Evolutionary conservation across 106 monocot genomes (phyloP).

Genomic region (Dendrobium officinale): DNA sequence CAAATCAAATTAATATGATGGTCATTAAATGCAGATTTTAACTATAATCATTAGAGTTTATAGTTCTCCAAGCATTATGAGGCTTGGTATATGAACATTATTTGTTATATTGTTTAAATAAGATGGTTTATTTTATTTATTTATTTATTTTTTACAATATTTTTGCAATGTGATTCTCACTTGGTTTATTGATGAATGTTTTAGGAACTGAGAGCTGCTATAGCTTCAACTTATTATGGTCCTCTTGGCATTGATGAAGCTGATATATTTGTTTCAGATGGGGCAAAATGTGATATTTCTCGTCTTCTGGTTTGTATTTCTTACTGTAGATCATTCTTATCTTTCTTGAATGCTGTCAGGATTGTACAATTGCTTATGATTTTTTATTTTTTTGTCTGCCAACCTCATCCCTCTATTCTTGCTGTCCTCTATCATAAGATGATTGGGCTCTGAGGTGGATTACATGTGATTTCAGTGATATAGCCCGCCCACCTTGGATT

Average conservation of each 20-base stretch:
- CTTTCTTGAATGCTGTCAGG: not conserved
- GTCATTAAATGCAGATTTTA: not conserved
- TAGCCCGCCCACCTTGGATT: not conserved
- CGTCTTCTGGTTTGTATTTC: slow-evolving; percentile 63
- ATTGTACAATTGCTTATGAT: not conserved
- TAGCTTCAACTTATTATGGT: slow-evolving; percentile 69
- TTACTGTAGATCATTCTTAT: not conserved
- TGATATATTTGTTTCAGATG: slow-evolving; percentile 95
- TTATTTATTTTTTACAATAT: not conserved
- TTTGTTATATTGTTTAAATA: not conserved
- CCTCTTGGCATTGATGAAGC: slow-evolving; percentile 70
- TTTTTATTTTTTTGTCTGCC: not conserved
- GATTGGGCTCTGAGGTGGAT: not conserved
- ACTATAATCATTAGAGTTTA: not conserved
- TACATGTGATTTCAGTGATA: not conserved
- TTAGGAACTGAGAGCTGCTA: slow-evolving; percentile 74
- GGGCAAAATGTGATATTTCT: slow-evolving; percentile 96
- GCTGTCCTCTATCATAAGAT: not conserved
- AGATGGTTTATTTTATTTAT: not conserved
- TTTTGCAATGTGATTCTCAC: not conserved
- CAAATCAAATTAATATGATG: not conserved
- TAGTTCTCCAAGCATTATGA: not conserved
- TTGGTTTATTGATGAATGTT: slow-evolving; percentile 5
- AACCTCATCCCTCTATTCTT: not conserved
- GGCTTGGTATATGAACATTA: not conserved